phyloP scores from a whole-genome alignment of 2,329 filamentous ascomycete genomes.

The Colletotrichum aenigma region DNA sequence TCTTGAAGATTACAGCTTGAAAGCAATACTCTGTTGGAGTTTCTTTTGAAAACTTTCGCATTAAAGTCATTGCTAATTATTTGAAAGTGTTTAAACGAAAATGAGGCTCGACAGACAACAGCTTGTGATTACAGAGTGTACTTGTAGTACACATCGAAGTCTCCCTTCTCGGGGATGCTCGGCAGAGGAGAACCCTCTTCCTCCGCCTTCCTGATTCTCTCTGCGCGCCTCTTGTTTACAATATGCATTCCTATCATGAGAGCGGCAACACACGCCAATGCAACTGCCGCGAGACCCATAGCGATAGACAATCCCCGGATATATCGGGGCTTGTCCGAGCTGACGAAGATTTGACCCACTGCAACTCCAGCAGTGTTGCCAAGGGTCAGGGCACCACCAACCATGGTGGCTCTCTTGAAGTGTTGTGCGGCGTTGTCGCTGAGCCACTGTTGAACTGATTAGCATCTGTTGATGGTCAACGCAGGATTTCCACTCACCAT shows the following conservation, averaged over 20 bases:
- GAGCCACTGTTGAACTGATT: constrained; percentile 40
- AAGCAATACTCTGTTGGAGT: background rate
- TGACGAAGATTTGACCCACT: constrained; percentile 48
- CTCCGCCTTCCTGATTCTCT: background rate
- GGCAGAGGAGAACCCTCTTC: background rate
- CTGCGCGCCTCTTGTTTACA: constrained; percentile 30
- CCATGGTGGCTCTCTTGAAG: constrained; percentile 49
- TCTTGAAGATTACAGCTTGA: background rate
- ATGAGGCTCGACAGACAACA: background rate
- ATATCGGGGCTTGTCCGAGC: constrained; percentile 30
- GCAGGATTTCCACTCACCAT: background rate
- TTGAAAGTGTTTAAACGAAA: background rate
- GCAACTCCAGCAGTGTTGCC: constrained; percentile 53
- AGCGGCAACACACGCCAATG: constrained; percentile 26
- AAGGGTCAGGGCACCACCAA: constrained; percentile 50
- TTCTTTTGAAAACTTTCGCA: background rate
- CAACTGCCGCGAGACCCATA: constrained; percentile 28
- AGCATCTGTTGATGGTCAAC: background rate
- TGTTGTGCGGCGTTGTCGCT: constrained; percentile 52
- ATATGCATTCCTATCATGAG: constrained; percentile 30
- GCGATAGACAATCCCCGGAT: constrained; percentile 32
- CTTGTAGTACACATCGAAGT: background rate
- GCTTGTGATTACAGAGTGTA: constrained; percentile 14
- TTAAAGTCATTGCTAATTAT: accelerated
- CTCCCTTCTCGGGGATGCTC: background rate